These are phyloP conservation scores for Colletotrichum caudatum DNA, from an alignment of 2,329 filamentous ascomycete genomes.

Conservation along the genomic window DNA sequence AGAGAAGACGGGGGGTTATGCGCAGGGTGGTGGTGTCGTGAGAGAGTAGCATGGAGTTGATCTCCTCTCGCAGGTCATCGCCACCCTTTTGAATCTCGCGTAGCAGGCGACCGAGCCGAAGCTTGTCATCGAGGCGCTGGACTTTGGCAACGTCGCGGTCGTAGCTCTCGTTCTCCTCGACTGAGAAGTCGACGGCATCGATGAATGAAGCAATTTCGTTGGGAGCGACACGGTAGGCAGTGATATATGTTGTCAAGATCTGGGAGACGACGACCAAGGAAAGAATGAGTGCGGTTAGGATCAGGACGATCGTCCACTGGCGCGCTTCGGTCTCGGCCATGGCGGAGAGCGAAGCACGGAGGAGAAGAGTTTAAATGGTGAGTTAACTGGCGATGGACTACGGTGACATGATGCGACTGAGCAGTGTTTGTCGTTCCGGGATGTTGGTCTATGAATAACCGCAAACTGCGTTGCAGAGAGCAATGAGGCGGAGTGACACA, in stretches of 20 bases:
- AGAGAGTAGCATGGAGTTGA: constrained; percentile 63
- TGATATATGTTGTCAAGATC: constrained; percentile 63
- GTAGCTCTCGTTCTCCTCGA: constrained; percentile 74
- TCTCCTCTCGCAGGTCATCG: constrained; percentile 71
- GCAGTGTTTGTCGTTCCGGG: not conserved
- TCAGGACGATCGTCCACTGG: constrained; percentile 69
- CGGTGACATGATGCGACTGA: constrained; percentile 28
- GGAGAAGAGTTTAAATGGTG: constrained; percentile 6
- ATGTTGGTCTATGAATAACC: constrained; percentile 1
- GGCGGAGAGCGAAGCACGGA: constrained; percentile 45
- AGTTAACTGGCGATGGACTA: constrained; percentile 16
- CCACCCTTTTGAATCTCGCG: constrained; percentile 72
- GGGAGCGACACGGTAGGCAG: constrained; percentile 69
- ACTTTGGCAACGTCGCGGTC: constrained; percentile 70
- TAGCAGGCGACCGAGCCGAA: constrained; percentile 68
- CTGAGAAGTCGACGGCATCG: constrained; percentile 71
- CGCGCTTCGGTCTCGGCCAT: constrained; percentile 65
- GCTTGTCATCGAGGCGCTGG: constrained; percentile 70
- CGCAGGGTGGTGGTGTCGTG: constrained; percentile 54
- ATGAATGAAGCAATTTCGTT: constrained; percentile 68
- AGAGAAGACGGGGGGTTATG: constrained; percentile 65
- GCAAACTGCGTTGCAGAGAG: not conserved
- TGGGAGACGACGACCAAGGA: constrained; percentile 67
- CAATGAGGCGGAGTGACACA: constrained; percentile 3
- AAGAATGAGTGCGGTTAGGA: constrained; percentile 68